These are phyloP conservation scores for Piper longum DNA, from an alignment of 164 flowering plant species.

Conservation along the genomic window DNA sequence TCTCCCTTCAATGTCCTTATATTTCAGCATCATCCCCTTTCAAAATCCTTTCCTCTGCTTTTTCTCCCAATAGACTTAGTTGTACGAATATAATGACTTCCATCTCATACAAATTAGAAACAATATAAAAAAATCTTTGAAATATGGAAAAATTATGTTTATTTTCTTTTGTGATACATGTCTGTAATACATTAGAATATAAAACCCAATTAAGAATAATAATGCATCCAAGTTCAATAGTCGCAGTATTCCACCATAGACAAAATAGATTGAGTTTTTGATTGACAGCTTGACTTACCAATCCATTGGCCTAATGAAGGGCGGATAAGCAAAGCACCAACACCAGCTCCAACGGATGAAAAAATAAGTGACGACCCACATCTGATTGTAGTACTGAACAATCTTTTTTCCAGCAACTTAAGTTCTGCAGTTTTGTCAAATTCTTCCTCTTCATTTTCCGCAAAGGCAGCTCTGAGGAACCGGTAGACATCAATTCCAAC, in stretches of 20 bases:
- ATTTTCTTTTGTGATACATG: too few species aligned
- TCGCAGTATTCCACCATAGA: not conserved
- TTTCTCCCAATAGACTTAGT: too few species aligned
- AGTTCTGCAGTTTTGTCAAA: conserved; percentile 24
- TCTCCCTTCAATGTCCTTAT: too few species aligned
- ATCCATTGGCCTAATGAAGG: conserved; percentile 91
- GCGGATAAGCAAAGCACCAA: conserved; percentile 55
- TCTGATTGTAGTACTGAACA: conserved; percentile 34
- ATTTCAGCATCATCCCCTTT: too few species aligned
- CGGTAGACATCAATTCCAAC: conserved; percentile 59
- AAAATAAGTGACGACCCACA: conserved; percentile 66
- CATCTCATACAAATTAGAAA: too few species aligned
- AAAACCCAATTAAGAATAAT: too few species aligned
- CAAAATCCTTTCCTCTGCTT: too few species aligned
- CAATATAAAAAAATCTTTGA: too few species aligned
- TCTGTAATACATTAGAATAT: too few species aligned
- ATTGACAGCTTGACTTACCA: conserved; percentile 37
- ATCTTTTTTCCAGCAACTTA: conserved; percentile 40
- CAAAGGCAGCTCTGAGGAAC: conserved; percentile 24
- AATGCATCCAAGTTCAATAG: not conserved
- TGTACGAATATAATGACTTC: too few species aligned
- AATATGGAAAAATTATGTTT: too few species aligned
- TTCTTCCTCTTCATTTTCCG: conserved; percentile 7
- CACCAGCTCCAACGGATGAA: conserved; percentile 84
- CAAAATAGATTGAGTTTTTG: not conserved